Evolutionary conservation across 768 basidiomycete genomes (phyloP), one percentile per base, ranked within the genome.

Genomic region (Ramaria sp.): DNA sequence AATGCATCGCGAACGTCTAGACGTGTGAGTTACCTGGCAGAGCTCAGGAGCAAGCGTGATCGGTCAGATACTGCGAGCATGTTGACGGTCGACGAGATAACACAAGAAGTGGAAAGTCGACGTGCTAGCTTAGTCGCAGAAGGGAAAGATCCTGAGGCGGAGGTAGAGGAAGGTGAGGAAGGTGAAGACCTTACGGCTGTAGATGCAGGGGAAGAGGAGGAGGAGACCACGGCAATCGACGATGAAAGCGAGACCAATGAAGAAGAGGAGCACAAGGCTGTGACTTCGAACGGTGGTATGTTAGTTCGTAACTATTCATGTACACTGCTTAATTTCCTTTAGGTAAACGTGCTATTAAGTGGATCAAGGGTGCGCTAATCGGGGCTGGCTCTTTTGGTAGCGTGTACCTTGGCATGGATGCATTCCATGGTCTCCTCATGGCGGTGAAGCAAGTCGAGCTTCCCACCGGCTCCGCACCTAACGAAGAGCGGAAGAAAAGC

Each of bases 391-490:
- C 93, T 0, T 95, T 95, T 63, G 92, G 93, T 50, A 90, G 91
- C 64, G 92, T 96, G 37, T 96, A 91, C 68, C 81, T 96, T 9
- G 92, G 91, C 32, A 92, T 96, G 90, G 93, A 94, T 67, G 88
- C 91, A 0, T 78, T 86, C 18, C 87, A 77, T 48, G 93, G 93
- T 24, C 71, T 93, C 20, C 75, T 97, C 58, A 96, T 97, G 93
- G 93, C 93, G 37, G 93, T 97, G 59, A 97, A 97, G 71, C 93
- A 97, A 74, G 93, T 97, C 42, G 89, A 94, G 63, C 77, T 97
- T 27, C 88, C 91, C 0, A 85, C 83, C 3, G 84, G 89, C 16
- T 81, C 82, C 12, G 83, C 81, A 8, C 81, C 84, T 3, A 94
- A 94, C 64, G 88, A 94, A 64, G 93, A 93, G 64, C 82, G 91